Evolutionary conservation across 75 land plant genomes (phyloP).

Genomic region (Cupressus sempervirens): DNA sequence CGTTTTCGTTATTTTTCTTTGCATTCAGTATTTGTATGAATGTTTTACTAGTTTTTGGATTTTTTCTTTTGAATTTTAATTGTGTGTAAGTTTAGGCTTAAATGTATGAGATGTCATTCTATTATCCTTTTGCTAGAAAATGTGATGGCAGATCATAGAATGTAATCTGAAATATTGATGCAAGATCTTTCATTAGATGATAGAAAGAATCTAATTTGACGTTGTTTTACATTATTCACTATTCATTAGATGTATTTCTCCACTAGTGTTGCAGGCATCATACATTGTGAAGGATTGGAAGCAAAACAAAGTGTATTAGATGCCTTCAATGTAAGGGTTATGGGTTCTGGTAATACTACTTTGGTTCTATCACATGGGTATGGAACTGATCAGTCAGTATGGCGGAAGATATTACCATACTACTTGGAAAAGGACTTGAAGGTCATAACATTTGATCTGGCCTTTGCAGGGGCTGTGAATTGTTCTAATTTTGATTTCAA

Average conservation of each 20-base stretch:
- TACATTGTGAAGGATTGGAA: background rate
- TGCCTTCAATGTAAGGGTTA: slow-evolving; percentile 17
- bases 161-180: no score
- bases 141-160: no score
- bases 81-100: no score
- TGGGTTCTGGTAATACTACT: slow-evolving; percentile 13
- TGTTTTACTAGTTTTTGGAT: no score
- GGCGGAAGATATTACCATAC: slow-evolving; percentile 31
- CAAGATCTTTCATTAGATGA: no score
- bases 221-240: no score
- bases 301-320: background rate
- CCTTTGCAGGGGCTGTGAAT: slow-evolving; percentile 17
- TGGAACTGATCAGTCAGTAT: slow-evolving; percentile 29
- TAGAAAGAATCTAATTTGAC: no score
- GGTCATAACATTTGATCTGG: slow-evolving; percentile 25
- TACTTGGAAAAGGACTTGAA: slow-evolving; percentile 14
- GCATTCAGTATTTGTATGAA: background rate
- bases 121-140: no score
- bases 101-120: no score
- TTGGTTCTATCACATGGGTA: slow-evolving; percentile 35
- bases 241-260: no score
- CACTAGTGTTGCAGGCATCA: background rate
- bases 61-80: no score
- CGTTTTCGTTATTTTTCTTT: no score
- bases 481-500: slow-evolving; percentile 2